These are phyloP conservation scores for Bisporella sp. DNA, from an alignment of 2,329 filamentous ascomycete genomes.

Conservation along the genomic window DNA sequence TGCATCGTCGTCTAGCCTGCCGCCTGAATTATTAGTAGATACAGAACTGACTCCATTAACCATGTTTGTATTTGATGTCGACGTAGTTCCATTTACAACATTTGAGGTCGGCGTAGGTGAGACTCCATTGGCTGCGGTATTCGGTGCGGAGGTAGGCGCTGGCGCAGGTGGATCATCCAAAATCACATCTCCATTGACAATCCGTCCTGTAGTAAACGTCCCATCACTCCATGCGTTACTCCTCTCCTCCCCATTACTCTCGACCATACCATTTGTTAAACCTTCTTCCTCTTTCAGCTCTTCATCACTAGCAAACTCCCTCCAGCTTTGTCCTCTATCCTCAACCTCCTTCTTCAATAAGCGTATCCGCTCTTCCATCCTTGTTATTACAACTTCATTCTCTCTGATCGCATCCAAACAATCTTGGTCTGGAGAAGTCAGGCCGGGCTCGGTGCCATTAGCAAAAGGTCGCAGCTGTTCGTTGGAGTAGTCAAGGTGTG, in stretches of 20 bases:
- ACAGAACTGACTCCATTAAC: not conserved
- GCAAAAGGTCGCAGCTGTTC: constrained; percentile 64
- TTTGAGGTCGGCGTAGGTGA: not conserved
- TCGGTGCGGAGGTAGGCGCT: not conserved
- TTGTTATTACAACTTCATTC: constrained; percentile 60
- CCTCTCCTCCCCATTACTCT: constrained; percentile 12
- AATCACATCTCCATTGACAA: constrained; percentile 43
- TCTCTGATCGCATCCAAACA: constrained; percentile 69
- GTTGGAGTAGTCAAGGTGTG: constrained; percentile 69
- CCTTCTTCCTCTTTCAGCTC: constrained; percentile 33
- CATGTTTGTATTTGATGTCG: not conserved
- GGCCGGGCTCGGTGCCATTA: constrained; percentile 29
- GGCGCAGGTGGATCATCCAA: constrained; percentile 29
- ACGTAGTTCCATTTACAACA: constrained; percentile 1
- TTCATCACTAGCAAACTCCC: constrained; percentile 44
- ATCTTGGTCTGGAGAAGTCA: constrained; percentile 50
- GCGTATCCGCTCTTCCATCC: constrained; percentile 59
- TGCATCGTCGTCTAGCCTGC: constrained; percentile 51
- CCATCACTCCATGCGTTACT: constrained; percentile 51
- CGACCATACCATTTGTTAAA: constrained; percentile 24
- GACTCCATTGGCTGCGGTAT: constrained; percentile 1
- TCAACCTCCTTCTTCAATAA: constrained; percentile 58
- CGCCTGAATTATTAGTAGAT: constrained; percentile 27
- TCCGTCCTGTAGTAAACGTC: constrained; percentile 54
- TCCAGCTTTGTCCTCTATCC: constrained; percentile 47